Evolutionary conservation across 1,284 basidiomycete species (phyloP).

Genomic region (Tilletia walkeri): DNA sequence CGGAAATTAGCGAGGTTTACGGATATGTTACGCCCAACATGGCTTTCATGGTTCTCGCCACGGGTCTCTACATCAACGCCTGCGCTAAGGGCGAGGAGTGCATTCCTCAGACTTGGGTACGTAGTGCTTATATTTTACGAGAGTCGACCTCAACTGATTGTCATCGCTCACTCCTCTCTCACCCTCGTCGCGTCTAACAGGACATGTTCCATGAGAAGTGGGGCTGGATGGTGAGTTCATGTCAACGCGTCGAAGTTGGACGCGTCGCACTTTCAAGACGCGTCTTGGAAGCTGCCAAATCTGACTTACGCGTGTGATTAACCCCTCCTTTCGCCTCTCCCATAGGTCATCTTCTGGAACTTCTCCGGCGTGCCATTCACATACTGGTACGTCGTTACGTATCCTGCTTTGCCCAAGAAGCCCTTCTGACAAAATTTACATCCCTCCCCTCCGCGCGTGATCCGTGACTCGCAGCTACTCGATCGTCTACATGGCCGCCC

Average conservation of each 20-base stretch:
- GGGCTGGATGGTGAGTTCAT: constrained; percentile 26
- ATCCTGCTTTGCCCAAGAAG: constrained; percentile 53
- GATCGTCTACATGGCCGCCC: constrained; percentile 95
- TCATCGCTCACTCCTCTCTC: too few relatives aligned
- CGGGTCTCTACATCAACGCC: constrained; percentile 93
- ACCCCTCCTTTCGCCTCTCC: constrained; percentile 24
- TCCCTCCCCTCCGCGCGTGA: too few relatives aligned
- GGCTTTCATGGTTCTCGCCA: constrained; percentile 93
- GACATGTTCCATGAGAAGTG: constrained; percentile 56
- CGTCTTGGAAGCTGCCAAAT: too few relatives aligned
- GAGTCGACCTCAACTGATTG: not conserved
- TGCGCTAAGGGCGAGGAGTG: constrained; percentile 73
- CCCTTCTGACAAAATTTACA: too few relatives aligned
- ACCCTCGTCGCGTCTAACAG: not conserved
- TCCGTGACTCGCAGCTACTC: constrained; percentile 63
- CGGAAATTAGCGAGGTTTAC: constrained; percentile 63
- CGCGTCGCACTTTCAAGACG: too few relatives aligned
- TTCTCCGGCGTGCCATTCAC: constrained; percentile 80
- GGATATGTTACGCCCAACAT: constrained; percentile 95
- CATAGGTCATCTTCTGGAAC: constrained; percentile 65
- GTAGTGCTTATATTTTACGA: constrained; percentile 52
- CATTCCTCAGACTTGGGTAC: constrained; percentile 90
- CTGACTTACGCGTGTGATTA: not conserved
- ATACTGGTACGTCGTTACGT: constrained; percentile 62
- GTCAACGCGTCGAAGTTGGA: too few relatives aligned